Evolutionary conservation across 2,329 filamentous ascomycete species (phyloP).

Genomic region (Lomentospora prolificans): DNA sequence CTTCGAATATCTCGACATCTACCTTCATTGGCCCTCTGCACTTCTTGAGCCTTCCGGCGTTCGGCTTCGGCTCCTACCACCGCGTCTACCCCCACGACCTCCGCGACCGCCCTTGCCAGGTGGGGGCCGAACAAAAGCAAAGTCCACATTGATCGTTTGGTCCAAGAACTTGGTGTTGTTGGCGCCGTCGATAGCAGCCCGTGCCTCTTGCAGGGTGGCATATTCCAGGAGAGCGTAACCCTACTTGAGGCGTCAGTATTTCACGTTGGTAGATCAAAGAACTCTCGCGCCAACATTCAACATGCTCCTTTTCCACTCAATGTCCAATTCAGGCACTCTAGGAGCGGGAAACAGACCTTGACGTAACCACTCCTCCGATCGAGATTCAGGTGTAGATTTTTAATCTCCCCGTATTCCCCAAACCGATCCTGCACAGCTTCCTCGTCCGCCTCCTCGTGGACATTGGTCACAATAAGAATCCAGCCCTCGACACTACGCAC

Average conservation of each 20-base stretch:
- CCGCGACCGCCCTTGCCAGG: conserved; percentile 33
- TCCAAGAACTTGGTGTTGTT: conserved; percentile 69
- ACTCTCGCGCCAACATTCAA: no score
- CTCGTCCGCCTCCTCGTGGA: conserved; percentile 79
- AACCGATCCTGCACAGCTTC: conserved; percentile 75
- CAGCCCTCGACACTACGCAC: conserved; percentile 83
- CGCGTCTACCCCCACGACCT: conserved; percentile 29
- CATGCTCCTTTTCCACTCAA: no score
- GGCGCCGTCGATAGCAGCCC: conserved; percentile 73
- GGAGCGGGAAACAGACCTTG: conserved; percentile 49
- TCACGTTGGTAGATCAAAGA: no score
- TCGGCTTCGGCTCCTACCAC: conserved; percentile 36
- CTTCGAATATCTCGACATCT: no score
- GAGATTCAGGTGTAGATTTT: conserved; percentile 76
- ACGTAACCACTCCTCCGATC: conserved; percentile 78
- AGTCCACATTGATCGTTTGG: conserved; percentile 72
- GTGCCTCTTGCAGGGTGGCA: conserved; percentile 66
- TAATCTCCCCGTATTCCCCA: conserved; percentile 76
- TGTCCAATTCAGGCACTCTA: neutral
- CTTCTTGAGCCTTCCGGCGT: conserved; percentile 15
- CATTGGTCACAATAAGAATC: conserved; percentile 80
- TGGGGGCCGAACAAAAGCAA: conserved; percentile 74
- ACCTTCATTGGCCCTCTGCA: neutral
- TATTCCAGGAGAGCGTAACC: conserved; percentile 83
- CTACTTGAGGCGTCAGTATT: conserved; percentile 29